These are phyloP conservation scores for Colletotrichum scovillei DNA, from an alignment of 2,329 filamentous ascomycete genomes.

Conservation along the genomic window DNA sequence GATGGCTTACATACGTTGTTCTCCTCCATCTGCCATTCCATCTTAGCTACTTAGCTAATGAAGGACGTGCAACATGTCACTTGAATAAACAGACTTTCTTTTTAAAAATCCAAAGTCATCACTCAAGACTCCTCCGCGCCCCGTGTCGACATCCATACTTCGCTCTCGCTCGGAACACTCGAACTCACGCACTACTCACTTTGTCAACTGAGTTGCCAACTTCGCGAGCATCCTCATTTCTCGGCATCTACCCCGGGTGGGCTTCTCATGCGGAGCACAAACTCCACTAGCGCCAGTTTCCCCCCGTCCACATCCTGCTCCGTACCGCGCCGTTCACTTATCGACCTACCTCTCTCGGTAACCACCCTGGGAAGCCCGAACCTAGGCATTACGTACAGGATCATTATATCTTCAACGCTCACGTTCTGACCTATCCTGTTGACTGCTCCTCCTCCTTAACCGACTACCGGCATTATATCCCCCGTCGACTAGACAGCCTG, in stretches of 20 bases:
- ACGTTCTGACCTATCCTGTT: not conserved
- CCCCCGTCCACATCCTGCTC: slow-evolving; percentile 5
- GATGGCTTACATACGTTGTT: not conserved
- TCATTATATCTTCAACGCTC: not conserved
- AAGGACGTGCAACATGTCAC: not conserved
- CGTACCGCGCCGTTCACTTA: slow-evolving; percentile 2
- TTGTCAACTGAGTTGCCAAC: not conserved
- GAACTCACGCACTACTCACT: not conserved
- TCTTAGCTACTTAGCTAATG: not conserved
- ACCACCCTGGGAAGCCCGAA: not conserved
- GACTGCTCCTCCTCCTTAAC: not conserved
- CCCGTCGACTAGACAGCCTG: not conserved
- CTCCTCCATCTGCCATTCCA: not conserved
- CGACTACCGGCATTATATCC: not conserved
- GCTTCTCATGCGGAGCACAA: slow-evolving; percentile 5
- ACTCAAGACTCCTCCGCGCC: not conserved
- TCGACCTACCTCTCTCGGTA: slow-evolving; percentile 29
- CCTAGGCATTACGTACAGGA: slow-evolving; percentile 28
- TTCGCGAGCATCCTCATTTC: not conserved
- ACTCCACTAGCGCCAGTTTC: slow-evolving; percentile 16
- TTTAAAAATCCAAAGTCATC: not conserved
- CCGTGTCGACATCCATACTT: not conserved
- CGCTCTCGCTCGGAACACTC: not conserved
- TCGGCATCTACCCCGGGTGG: slow-evolving; percentile 1
- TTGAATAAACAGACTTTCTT: not conserved